A percentile compares a stretch with the other conserved stretches of the same genome.
Evolutionary conservation across 306 rosid species (phyloP).

Genomic region (Prunus persica): Prunus_persica_NCBIv2 NC_034011.1:6551001-6551500

Average conservation of each 20-base stretch:
- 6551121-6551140: constrained; percentile 18
- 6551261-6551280: background rate
- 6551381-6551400: background rate
- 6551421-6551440: background rate
- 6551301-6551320: background rate
- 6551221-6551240: constrained; percentile 19
- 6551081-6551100: constrained; percentile 2
- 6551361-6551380: background rate
- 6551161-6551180: background rate
- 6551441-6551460: background rate
- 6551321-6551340: background rate
- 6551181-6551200: constrained; percentile 3
- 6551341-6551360: background rate
- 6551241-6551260: background rate
- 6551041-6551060: constrained; percentile 7
- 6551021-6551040: constrained; percentile 13
- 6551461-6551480: background rate
- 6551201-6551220: constrained; percentile 9
- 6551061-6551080: constrained; percentile 1
- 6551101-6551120: constrained; percentile 39
- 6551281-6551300: background rate
- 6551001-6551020: background rate
- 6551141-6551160: constrained; percentile 12
- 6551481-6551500: constrained; percentile 11
- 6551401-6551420: background rate